Percentiles rank a stretch among this genome's conserved stretches.
These are phyloP conservation scores for Aegilops longissima DNA, from an alignment of 176 grass and related monocot genomes.

Conservation along the genomic window DNA sequence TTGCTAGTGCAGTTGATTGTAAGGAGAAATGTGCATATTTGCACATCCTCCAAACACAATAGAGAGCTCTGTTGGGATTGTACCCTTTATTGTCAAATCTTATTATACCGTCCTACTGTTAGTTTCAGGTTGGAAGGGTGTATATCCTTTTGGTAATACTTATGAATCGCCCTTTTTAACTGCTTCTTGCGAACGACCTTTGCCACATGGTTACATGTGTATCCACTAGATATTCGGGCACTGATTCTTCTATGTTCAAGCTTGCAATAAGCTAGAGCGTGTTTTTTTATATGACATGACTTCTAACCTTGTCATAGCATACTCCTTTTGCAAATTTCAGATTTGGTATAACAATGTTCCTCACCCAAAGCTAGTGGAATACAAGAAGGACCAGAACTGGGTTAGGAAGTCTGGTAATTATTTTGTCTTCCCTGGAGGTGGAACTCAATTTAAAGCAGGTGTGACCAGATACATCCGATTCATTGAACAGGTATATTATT, in stretches of 20 bases:
- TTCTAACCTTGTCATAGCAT: conserved; percentile 9
- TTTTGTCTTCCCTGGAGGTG: conserved; percentile 82
- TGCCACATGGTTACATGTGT: neutral
- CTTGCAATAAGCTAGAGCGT: conserved; percentile 8
- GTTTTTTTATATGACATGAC: neutral
- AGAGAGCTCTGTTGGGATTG: neutral
- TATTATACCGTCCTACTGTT: neutral
- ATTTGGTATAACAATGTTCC: conserved; percentile 99
- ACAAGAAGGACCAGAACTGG: conserved; percentile 98
- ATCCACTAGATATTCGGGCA: neutral
- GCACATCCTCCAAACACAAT: neutral
- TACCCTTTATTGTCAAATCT: conserved; percentile 2
- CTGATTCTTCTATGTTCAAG: neutral
- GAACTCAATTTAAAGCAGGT: conserved; percentile 92
- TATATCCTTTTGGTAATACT: neutral
- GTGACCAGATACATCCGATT: conserved; percentile 75
- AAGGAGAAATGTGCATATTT: neutral
- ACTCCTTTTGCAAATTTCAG: conserved; percentile 38
- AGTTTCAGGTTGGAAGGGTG: neutral
- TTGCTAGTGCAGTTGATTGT: neutral
- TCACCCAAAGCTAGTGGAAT: conserved; percentile 88
- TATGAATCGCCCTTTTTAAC: neutral
- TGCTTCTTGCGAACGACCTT: neutral
- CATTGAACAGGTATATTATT: conserved; percentile 68
- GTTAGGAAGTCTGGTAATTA: conserved; percentile 70